phyloP scores from a whole-genome alignment of 805 yeast genomes.

The Ogataea methylovora region DNA sequence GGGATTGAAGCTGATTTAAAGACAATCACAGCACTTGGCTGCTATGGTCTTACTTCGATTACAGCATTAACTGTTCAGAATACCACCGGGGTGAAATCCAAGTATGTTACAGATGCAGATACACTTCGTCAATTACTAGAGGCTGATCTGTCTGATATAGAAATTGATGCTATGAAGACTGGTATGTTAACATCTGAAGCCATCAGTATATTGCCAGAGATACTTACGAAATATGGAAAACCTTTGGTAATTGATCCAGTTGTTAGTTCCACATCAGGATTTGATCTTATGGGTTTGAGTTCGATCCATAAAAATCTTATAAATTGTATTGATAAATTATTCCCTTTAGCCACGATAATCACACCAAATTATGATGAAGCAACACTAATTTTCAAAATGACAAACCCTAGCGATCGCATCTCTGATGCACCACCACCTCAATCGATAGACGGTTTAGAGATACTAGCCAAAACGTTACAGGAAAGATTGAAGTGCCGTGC shows the following conservation, averaged over 20 bases:
- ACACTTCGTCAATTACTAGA: constrained; percentile 43
- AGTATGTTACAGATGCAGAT: constrained; percentile 34
- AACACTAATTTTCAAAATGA: not conserved
- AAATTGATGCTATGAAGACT: constrained; percentile 64
- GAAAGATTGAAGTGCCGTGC: constrained; percentile 20
- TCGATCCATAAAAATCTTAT: constrained; percentile 12
- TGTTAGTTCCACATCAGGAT: constrained; percentile 72
- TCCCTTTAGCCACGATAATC: constrained; percentile 45
- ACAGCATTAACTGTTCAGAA: constrained; percentile 81
- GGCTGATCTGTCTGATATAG: constrained; percentile 51
- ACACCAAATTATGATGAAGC: constrained; percentile 76
- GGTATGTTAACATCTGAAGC: constrained; percentile 64
- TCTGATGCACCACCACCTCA: not conserved
- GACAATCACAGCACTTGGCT: constrained; percentile 66
- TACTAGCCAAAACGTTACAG: constrained; percentile 23
- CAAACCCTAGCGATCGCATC: too few species aligned
- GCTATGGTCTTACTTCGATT: constrained; percentile 71
- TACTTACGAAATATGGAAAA: constrained; percentile 21
- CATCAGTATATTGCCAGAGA: constrained; percentile 33
- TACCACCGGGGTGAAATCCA: constrained; percentile 35
- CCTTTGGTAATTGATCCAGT: constrained; percentile 74
- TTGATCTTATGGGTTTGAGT: not conserved
- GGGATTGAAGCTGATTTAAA: constrained; percentile 88
- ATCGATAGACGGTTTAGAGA: not conserved
- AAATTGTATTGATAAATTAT: constrained; percentile 30